Conservation (phyloP, 495 filamentous ascomycete species). For the Penicillium subrubescens region DNA sequence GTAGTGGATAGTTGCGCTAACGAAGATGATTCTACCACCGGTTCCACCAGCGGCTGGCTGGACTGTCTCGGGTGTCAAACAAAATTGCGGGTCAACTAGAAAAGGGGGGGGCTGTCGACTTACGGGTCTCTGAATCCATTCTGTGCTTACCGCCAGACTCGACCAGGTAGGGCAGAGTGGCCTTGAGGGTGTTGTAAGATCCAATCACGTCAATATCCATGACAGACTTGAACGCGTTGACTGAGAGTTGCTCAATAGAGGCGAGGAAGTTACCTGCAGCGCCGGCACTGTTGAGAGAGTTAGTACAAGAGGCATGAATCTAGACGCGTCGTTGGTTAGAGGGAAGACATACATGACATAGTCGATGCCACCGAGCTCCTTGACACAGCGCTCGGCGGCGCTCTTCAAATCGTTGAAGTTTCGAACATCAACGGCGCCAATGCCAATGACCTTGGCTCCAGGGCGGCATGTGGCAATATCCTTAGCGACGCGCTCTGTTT, state of each 20-base stretch:
- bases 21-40: slow-evolving; percentile 83
- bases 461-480: slow-evolving; percentile 77
- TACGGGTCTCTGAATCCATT: slow-evolving; percentile 49
- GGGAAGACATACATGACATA: slow-evolving; percentile 75
- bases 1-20: slow-evolving; percentile 90
- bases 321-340: not conserved
- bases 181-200: slow-evolving; percentile 93
- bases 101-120: slow-evolving; percentile 15
- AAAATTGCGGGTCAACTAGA: not conserved
- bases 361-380: slow-evolving; percentile 84
- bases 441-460: slow-evolving; percentile 81
- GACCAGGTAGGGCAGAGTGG: slow-evolving; percentile 76
- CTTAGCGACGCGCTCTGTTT: slow-evolving; percentile 76
- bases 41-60: slow-evolving; percentile 52
- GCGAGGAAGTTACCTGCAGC: slow-evolving; percentile 97
- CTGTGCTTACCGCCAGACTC: slow-evolving; percentile 67
- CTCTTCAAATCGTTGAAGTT: slow-evolving; percentile 64
- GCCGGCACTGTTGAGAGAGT: slow-evolving; percentile 64
- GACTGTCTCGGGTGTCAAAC: slow-evolving; percentile 23
- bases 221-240: slow-evolving; percentile 92
- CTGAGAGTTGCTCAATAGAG: slow-evolving; percentile 74
- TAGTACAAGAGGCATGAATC: slow-evolving; percentile 1
- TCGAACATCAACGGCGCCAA: slow-evolving; percentile 84
- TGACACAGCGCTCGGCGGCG: slow-evolving; percentile 75
- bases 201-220: slow-evolving; percentile 96